Evolutionary conservation across 139 green algal species (phyloP).

Genomic region (Limnomonas spitsbergensis): DNA sequence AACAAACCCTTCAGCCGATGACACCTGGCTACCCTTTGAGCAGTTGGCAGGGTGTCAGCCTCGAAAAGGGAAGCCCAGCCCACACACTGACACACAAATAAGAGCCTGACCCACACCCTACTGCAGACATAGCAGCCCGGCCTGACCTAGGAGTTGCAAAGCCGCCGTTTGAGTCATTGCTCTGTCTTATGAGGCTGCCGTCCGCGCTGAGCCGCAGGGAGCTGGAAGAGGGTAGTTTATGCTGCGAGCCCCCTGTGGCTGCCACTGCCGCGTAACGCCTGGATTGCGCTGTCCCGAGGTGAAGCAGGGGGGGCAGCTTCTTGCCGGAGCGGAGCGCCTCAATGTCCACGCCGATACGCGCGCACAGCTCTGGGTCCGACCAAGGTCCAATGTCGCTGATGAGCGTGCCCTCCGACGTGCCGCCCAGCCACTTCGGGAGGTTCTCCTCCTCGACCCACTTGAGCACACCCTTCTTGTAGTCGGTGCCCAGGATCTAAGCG

Average conservation of each 20-base stretch:
- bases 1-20: neutral
- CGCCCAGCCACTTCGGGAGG: constrained; percentile 78
- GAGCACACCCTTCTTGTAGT: constrained; percentile 72
- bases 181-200: neutral
- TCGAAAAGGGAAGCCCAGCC: too few species aligned
- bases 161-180: neutral
- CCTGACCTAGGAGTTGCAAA: too few species aligned
- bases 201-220: neutral
- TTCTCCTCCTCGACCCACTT: constrained; percentile 72
- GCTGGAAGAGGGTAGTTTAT: neutral
- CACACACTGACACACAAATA: too few species aligned
- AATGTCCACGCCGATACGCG: constrained; percentile 15
- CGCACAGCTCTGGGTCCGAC: constrained; percentile 58
- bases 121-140: too few species aligned
- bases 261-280: neutral
- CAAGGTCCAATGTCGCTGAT: constrained; percentile 82
- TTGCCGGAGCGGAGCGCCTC: constrained; percentile 20
- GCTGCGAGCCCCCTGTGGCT: neutral
- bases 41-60: too few species aligned
- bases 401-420: constrained; percentile 55
- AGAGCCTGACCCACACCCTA: too few species aligned
- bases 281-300: neutral
- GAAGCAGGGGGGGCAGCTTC: constrained; percentile 13
- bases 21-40: neutral
- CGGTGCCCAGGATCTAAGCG: constrained; percentile 56